A percentile compares a stretch with the other conserved stretches of the same genome.
phyloP scores from a whole-genome alignment of 768 basidiomycete genomes.

The Suillus discolor region DNA sequence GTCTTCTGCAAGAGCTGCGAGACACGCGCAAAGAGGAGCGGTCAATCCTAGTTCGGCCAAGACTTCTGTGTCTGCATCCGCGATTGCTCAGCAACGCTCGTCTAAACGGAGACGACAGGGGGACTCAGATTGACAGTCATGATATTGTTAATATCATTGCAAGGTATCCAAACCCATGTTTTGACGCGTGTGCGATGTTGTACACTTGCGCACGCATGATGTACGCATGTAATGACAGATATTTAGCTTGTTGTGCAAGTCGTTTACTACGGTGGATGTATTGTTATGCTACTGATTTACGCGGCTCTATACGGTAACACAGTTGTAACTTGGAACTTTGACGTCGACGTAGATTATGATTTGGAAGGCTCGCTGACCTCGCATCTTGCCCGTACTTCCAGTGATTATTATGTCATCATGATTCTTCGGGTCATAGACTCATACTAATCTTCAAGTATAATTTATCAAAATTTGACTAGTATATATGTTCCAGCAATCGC shows the following conservation, averaged over 20 bases:
- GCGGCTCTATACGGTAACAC: background rate
- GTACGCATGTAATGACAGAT: background rate
- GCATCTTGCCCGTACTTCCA: background rate
- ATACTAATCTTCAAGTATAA: too few relatives aligned
- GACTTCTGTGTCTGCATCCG: background rate
- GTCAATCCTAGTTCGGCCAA: background rate
- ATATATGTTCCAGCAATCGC: background rate
- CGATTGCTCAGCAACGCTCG: background rate
- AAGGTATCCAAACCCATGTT: background rate
- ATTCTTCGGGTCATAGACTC: too few relatives aligned
- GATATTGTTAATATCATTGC: background rate
- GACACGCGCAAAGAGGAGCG: background rate
- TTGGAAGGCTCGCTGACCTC: background rate
- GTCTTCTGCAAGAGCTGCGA: constrained; percentile 2
- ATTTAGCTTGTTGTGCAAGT: background rate
- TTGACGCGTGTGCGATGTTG: background rate
- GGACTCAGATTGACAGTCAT: background rate
- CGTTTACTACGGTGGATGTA: background rate
- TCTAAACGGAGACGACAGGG: constrained; percentile 4
- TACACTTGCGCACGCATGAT: background rate
- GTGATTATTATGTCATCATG: too few relatives aligned
- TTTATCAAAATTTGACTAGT: too few relatives aligned
- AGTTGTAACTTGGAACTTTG: background rate
- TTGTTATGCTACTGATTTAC: background rate
- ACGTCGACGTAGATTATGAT: background rate